Evolutionary conservation across 768 basidiomycete genomes (phyloP), one percentile per base, ranked within the genome.

Genomic region (Leccinum longicurvipes): DNA sequence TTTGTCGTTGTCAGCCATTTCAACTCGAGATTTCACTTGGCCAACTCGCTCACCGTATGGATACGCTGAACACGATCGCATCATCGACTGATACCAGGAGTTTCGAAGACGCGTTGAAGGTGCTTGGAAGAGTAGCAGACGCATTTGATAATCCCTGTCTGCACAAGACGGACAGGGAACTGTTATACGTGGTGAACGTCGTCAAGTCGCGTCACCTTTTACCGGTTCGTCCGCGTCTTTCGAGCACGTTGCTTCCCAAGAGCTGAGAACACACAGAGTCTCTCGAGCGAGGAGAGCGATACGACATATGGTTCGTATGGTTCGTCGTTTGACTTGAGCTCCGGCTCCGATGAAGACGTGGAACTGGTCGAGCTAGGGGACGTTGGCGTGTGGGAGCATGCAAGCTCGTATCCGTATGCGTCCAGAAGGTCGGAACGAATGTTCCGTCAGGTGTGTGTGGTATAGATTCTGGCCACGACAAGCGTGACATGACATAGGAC

Each of bases 101-200:
- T 11, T 15, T 48, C 0, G 60, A 60, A 29, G 66, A 70, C 23
- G 66, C 55, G 0, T 11, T 71, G 1, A 58, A 58, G 50, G 56
- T 70, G 31, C 63, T 70, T 2, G 68, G 58, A 50, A 60, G 65
- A 49, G 59, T 70, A 1, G 70, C 68, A 19, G 70, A 70, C 21
- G 68, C 68, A 28, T 70, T 71, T 39, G 67, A 70, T 48, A 49
- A 63, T 47, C 67, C 68, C 1, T 46, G 63, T 7, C 29, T 54
- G 32, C 54, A 57, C 53, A 60, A 63, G 49, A 44, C 24, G 17
- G 56, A 65, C 56, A 70, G 60, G 58, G 63, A 59, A 0, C 44
- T 61, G 12, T 44, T 63, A 31, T 57, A 67, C 7, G 56, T 56
- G 42, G 63, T 66, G 49, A 65, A 63, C 41, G 56, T 63, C 19